Percentiles rank a stretch among this genome's conserved stretches.
Evolutionary conservation across 106 monocot genomes (phyloP).

Genomic region (Allium cepa): DNA sequence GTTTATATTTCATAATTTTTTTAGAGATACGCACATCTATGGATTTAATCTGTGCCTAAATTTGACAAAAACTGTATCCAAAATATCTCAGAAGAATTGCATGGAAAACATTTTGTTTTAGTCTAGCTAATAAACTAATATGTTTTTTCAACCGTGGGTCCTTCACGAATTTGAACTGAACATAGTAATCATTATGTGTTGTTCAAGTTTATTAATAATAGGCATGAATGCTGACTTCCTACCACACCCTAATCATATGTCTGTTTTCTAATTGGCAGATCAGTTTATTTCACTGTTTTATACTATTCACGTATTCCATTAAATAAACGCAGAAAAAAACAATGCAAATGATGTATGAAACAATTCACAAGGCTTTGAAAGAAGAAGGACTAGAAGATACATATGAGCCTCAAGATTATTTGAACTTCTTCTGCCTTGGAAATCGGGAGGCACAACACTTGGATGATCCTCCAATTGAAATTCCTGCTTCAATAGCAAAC

Average conservation of each 20-base stretch:
- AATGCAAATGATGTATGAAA: conserved; percentile 99
- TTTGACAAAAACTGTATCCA: too few species aligned
- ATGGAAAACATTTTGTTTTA: too few species aligned
- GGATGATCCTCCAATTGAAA: conserved; percentile 9
- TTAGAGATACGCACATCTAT: too few species aligned
- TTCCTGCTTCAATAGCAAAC: conserved; percentile 11
- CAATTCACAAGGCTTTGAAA: conserved; percentile 75
- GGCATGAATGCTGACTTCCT: too few species aligned
- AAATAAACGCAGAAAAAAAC: conserved; percentile 69
- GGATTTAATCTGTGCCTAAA: too few species aligned
- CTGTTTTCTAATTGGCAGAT: background rate
- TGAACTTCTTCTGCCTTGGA: conserved; percentile 96
- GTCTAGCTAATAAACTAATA: too few species aligned
- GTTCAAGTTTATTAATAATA: too few species aligned
- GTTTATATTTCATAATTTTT: too few species aligned
- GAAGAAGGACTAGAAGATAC: conserved; percentile 66
- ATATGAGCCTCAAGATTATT: conserved; percentile 85
- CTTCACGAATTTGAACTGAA: too few species aligned
- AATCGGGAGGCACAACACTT: conserved; percentile 63
- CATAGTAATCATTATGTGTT: too few species aligned
- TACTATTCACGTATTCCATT: background rate
- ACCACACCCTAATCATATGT: background rate
- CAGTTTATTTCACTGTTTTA: background rate
- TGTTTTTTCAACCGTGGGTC: too few species aligned
- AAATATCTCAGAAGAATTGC: too few species aligned